phyloP scores from a whole-genome alignment of 2,329 filamentous ascomycete species.

The Colletotrichum brevisporum region DNA sequence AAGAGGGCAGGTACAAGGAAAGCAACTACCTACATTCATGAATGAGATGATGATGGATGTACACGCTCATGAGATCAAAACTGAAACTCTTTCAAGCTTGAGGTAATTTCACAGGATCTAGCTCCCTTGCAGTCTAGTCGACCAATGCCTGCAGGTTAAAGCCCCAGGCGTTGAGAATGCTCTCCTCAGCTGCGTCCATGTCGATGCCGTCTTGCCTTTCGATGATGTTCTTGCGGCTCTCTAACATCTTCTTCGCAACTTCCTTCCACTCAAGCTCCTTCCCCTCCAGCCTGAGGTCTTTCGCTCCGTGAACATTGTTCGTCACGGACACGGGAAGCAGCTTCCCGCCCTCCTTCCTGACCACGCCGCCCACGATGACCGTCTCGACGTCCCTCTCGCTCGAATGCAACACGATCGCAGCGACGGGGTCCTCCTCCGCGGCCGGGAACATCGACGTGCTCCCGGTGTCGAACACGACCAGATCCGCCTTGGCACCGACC shows the following conservation, averaged over 20 bases:
- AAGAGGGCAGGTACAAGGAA: no score
- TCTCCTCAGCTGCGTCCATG: conserved; percentile 16
- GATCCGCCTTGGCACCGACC: conserved; percentile 62
- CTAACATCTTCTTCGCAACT: neutral
- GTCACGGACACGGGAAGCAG: conserved; percentile 38
- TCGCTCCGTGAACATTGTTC: neutral
- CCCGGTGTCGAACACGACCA: conserved; percentile 60
- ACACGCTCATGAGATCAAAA: no score
- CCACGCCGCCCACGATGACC: conserved; percentile 58
- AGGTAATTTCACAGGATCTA: neutral
- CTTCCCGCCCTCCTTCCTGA: conserved; percentile 53
- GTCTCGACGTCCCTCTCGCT: conserved; percentile 56
- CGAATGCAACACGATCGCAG: conserved; percentile 59
- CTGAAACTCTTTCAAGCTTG: no score
- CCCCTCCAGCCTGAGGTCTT: neutral
- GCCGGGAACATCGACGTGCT: conserved; percentile 53
- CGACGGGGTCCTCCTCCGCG: conserved; percentile 57
- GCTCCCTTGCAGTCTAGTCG: no score
- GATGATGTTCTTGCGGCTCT: conserved; percentile 20
- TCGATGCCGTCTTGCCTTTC: conserved; percentile 7
- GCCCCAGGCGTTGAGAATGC: neutral
- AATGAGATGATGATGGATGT: no score
- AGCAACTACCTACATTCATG: no score
- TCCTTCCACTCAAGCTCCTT: conserved; percentile 19
- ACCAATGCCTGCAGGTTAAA: conserved; percentile 9